Evolutionary conservation across 768 basidiomycete species (phyloP).

Genomic region (Collybia sp.): DNA sequence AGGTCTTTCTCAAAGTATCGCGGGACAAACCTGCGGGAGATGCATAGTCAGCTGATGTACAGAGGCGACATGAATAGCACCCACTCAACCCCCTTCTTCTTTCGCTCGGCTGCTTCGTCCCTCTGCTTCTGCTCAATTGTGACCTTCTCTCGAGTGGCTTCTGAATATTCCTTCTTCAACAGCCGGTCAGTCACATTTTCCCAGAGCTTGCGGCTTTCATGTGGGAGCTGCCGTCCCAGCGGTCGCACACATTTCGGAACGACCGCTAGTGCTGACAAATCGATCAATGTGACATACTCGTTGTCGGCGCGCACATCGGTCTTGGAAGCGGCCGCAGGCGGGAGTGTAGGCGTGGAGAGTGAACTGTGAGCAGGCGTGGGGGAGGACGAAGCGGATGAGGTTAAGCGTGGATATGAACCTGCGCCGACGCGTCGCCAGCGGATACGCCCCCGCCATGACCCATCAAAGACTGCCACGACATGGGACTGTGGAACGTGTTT

Average conservation of each 20-base stretch:
- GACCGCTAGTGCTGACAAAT: slow-evolving; percentile 63
- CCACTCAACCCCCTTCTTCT: slow-evolving; percentile 73
- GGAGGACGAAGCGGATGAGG: slow-evolving; percentile 40
- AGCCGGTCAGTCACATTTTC: slow-evolving; percentile 72
- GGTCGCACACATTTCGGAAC: slow-evolving; percentile 86
- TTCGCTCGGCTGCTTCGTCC: slow-evolving; percentile 84
- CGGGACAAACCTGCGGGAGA: slow-evolving; percentile 56
- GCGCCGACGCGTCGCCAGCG: slow-evolving; percentile 66
- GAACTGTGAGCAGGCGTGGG: slow-evolving; percentile 41
- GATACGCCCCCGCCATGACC: slow-evolving; percentile 81
- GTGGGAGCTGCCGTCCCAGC: slow-evolving; percentile 67
- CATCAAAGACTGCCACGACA: slow-evolving; percentile 80
- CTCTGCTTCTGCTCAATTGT: slow-evolving; percentile 91
- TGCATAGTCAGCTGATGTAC: neutral
- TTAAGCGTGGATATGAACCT: slow-evolving; percentile 36
- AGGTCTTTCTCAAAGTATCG: slow-evolving; percentile 71
- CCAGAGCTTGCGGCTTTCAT: slow-evolving; percentile 90
- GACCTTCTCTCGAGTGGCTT: slow-evolving; percentile 91
- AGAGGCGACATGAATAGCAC: slow-evolving; percentile 25
- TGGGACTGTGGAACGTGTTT: slow-evolving; percentile 84
- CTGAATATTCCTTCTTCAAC: slow-evolving; percentile 79
- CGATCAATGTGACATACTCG: slow-evolving; percentile 68
- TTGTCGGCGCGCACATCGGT: slow-evolving; percentile 37
- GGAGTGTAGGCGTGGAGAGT: slow-evolving; percentile 29
- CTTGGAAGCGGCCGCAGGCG: slow-evolving; percentile 37